Percentiles rank a stretch among this genome's conserved stretches.
These are phyloP conservation scores for Apiotrichum siamense DNA, from an alignment of 1,284 basidiomycete genomes.

Conservation along the genomic window DNA sequence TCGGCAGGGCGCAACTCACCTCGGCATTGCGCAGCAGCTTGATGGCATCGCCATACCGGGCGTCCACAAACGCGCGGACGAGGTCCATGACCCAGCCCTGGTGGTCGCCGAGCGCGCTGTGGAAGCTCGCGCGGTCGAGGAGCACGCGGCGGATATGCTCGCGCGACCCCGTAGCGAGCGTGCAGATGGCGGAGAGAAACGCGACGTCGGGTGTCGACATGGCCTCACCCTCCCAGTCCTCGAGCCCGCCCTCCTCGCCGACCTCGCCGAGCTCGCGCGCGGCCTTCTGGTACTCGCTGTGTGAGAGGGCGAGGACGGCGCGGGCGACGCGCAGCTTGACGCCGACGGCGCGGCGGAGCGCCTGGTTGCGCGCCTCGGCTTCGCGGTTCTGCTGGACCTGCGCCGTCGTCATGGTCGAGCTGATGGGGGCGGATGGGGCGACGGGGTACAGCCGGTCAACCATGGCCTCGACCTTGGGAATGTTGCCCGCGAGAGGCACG, in stretches of 20 bases:
- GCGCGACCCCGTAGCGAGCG: slow-evolving; percentile 26
- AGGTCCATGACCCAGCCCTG: slow-evolving; percentile 35
- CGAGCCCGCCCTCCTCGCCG: slow-evolving; percentile 36
- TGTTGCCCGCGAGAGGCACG: slow-evolving; percentile 28
- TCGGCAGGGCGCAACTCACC: slow-evolving; percentile 17
- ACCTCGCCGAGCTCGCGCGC: slow-evolving; percentile 29
- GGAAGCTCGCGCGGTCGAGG: slow-evolving; percentile 32
- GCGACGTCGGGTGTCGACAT: slow-evolving; percentile 35
- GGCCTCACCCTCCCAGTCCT: slow-evolving; percentile 37
- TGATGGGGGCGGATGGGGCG: background rate
- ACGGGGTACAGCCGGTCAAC: slow-evolving; percentile 36
- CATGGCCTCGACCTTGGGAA: slow-evolving; percentile 35
- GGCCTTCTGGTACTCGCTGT: slow-evolving; percentile 23
- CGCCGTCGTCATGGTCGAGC: slow-evolving; percentile 27
- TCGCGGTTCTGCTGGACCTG: slow-evolving; percentile 32
- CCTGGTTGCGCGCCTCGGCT: slow-evolving; percentile 19
- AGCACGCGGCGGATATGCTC: slow-evolving; percentile 26
- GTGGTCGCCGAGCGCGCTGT: slow-evolving; percentile 29
- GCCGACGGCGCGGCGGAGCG: slow-evolving; percentile 21
- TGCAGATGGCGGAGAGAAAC: slow-evolving; percentile 29
- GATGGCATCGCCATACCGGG: slow-evolving; percentile 33
- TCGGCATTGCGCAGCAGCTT: slow-evolving; percentile 21
- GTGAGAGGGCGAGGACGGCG: slow-evolving; percentile 24
- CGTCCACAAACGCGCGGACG: slow-evolving; percentile 34
- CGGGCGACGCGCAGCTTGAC: slow-evolving; percentile 31